These are phyloP conservation scores for Plasmopara muralis DNA, from an alignment of 352 stramenopile genomes.

Conservation along the genomic window DNA sequence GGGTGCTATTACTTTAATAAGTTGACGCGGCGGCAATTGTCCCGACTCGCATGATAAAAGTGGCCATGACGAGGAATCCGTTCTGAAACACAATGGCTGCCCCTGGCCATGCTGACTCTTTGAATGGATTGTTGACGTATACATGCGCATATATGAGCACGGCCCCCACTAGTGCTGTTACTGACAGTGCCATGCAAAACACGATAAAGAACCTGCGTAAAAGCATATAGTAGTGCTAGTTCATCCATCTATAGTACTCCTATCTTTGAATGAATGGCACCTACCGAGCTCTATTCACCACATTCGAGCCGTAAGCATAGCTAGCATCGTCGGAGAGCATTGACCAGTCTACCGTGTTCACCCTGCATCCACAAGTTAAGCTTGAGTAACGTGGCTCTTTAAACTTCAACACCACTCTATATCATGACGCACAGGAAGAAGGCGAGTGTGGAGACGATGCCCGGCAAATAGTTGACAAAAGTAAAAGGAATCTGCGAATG, in stretches of 20 bases:
- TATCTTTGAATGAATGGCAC: background rate
- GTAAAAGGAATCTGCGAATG: slow-evolving; percentile 55
- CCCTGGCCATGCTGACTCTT: slow-evolving; percentile 54
- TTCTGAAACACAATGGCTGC: slow-evolving; percentile 58
- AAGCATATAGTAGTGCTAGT: slow-evolving; percentile 1
- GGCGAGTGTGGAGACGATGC: slow-evolving; percentile 43
- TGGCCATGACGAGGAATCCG: slow-evolving; percentile 48
- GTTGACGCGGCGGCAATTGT: slow-evolving; percentile 31
- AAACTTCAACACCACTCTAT: background rate
- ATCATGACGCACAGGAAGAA: slow-evolving; percentile 42
- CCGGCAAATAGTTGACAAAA: slow-evolving; percentile 51
- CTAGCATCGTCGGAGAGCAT: slow-evolving; percentile 46
- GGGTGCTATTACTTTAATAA: slow-evolving; percentile 5
- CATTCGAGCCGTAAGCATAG: slow-evolving; percentile 38
- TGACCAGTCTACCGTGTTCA: slow-evolving; percentile 62
- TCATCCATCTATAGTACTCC: background rate
- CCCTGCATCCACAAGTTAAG: slow-evolving; percentile 10
- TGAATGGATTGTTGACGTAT: slow-evolving; percentile 47
- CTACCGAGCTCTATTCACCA: slow-evolving; percentile 40
- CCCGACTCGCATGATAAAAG: slow-evolving; percentile 47
- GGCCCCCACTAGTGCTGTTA: slow-evolving; percentile 33
- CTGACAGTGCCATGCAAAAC: slow-evolving; percentile 41
- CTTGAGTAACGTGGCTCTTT: too few relatives aligned
- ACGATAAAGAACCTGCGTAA: slow-evolving; percentile 37
- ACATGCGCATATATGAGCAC: slow-evolving; percentile 58